Conservation (phyloP, 352 stramenopile genomes). For the Phytophthora agathidicida region DNA sequence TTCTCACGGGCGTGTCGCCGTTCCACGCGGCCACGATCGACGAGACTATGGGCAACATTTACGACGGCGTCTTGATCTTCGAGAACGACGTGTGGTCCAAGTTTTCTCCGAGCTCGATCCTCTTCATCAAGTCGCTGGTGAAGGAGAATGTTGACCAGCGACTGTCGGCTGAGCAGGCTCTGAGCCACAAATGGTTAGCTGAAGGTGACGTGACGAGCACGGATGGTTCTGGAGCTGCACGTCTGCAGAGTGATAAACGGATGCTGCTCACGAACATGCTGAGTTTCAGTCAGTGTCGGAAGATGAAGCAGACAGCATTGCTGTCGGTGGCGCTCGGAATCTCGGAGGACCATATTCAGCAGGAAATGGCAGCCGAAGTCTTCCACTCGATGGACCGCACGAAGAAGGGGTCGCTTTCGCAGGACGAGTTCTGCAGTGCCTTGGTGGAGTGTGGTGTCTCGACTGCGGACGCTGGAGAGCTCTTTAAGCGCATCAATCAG, state of each 20-base stretch:
- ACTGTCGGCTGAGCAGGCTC: conserved; percentile 66
- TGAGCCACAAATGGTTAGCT: conserved; percentile 72
- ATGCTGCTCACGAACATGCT: conserved; percentile 82
- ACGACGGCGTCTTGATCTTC: conserved; percentile 77
- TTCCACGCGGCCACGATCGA: conserved; percentile 76
- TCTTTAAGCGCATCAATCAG: conserved; percentile 82
- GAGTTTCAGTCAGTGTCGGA: conserved; percentile 71
- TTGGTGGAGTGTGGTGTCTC: conserved; percentile 89
- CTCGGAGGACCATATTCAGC: conserved; percentile 76
- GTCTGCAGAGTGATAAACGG: conserved; percentile 62
- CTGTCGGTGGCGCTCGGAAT: conserved; percentile 74
- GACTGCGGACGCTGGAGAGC: conserved; percentile 75
- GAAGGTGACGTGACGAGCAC: conserved; percentile 26
- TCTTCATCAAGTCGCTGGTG: conserved; percentile 84
- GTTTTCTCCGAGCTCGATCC: conserved; percentile 65
- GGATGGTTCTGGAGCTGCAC: conserved; percentile 21
- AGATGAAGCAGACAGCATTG: conserved; percentile 81
- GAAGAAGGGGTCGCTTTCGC: conserved; percentile 88
- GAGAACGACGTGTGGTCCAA: conserved; percentile 70
- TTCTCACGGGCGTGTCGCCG: conserved; percentile 68
- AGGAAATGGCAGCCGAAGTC: conserved; percentile 80
- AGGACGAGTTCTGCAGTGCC: conserved; percentile 93
- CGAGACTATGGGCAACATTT: conserved; percentile 86
- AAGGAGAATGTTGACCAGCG: conserved; percentile 73
- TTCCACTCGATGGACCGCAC: conserved; percentile 89